Percentiles rank a stretch among this genome's conserved stretches.
phyloP scores from a whole-genome alignment of 805 yeast species.

The Cyberlindnera mycetangii region DNA sequence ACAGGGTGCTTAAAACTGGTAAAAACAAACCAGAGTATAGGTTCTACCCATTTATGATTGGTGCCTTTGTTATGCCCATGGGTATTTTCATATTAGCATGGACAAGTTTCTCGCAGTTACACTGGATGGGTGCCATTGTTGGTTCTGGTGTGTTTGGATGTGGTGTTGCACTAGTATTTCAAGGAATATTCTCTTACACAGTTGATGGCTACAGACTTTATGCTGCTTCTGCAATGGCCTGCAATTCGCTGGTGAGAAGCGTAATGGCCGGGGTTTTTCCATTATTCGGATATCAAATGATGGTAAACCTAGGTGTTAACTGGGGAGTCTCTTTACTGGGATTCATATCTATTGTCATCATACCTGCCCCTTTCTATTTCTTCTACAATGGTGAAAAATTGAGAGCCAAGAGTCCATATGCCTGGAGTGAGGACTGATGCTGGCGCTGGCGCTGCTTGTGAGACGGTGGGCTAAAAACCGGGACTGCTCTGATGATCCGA shows the following conservation, averaged over 20 bases:
- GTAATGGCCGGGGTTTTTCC: slow-evolving; percentile 57
- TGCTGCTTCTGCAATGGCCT: slow-evolving; percentile 51
- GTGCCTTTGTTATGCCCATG: slow-evolving; percentile 61
- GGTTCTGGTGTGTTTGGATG: slow-evolving; percentile 76
- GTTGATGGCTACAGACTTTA: slow-evolving; percentile 56
- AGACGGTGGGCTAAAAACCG: too few relatives aligned
- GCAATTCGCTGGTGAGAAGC: slow-evolving; percentile 51
- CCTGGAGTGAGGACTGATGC: slow-evolving; percentile 35
- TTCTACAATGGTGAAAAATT: slow-evolving; percentile 43
- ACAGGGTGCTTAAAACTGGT: slow-evolving; percentile 39
- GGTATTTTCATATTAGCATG: slow-evolving; percentile 77
- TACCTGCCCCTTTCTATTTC: slow-evolving; percentile 55
- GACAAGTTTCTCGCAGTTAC: slow-evolving; percentile 57
- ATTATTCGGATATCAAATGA: slow-evolving; percentile 56
- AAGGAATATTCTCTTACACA: slow-evolving; percentile 63
- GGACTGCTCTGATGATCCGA: too few relatives aligned
- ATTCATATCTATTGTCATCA: slow-evolving; percentile 45
- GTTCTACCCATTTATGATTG: slow-evolving; percentile 58
- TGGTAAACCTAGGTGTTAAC: slow-evolving; percentile 48
- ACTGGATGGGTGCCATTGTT: slow-evolving; percentile 70
- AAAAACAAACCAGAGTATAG: slow-evolving; percentile 56
- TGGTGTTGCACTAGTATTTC: slow-evolving; percentile 64
- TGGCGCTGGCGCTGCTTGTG: too few relatives aligned
- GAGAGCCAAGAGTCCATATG: slow-evolving; percentile 45
- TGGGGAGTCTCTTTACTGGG: slow-evolving; percentile 59